Base-by-base conservation (phyloP, 208 protist genomes). In the Histomonas meleagridis region DNA sequence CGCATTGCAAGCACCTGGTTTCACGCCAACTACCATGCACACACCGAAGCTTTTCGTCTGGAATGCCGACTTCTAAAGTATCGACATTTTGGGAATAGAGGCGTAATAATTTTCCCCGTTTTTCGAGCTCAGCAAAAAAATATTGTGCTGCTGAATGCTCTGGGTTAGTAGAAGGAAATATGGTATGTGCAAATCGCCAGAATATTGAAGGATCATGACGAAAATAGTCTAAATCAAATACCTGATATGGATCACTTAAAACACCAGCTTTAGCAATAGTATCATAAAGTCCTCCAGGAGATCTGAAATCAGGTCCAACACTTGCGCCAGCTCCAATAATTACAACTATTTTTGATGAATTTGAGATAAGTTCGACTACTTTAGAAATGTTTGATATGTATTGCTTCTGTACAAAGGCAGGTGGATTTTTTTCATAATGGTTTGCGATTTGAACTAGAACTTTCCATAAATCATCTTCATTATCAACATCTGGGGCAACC, bases 121-220 rank as follows among this genome's bases (percentile, higher is more conserved):
- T 79, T 51, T 79, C 70, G 32, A 79, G 70, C 28, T 79, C 70
- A 16, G 70, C 70, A 43, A 79, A 49, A 40, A 79, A 79, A 79
- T 51, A 79, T 18, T 79, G 70, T 51, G 70, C 40, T n/a, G 28
- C 38, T 48, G 70, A 79, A 35, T 79, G 70, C 18, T 23, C 70
- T n/a, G 70, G 70, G 10, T 79, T 46, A 21, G 28, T 46, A 28
- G n/a, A 23, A 4, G 70, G 70, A 40, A 79, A 79, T 32, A 79
- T 79, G 12, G 28, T 51, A 43, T 79, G 70, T n/a, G 70, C 70
- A 79, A 79, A 79, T 18, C 70, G 70, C 70, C 70, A 79, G 40
- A 79, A 79, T n/a, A 79, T 28, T 28, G 70, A 49, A 18, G 70
- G 70, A 79, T 79, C 70, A 49, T 79, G 46, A 7, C 49, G n/a